Evolutionary conservation across 768 basidiomycete genomes (phyloP).

Genomic region (Mycena pura): DNA sequence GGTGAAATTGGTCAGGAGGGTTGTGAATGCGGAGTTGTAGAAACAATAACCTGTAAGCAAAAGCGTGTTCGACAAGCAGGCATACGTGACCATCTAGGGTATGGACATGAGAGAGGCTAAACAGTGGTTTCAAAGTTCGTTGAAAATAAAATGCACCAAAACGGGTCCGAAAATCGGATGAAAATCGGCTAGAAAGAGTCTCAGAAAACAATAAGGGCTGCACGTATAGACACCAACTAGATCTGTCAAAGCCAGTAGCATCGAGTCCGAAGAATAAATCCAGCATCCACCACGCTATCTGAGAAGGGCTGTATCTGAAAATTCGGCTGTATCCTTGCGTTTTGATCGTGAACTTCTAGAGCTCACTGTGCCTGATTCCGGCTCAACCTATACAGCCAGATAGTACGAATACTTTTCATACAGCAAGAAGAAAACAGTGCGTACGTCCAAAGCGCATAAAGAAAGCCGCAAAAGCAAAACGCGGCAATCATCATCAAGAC

Average conservation of each 20-base stretch:
- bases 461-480: constrained; percentile 91
- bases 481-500: constrained; percentile 84
- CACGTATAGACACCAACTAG: constrained; percentile 58
- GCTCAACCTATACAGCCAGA: constrained; percentile 62
- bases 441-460: constrained; percentile 93
- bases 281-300: constrained; percentile 93
- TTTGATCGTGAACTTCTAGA: background rate
- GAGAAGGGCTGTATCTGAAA: constrained; percentile 25
- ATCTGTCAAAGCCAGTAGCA: constrained; percentile 83
- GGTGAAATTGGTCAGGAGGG: constrained; percentile 13
- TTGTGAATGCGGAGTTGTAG: constrained; percentile 16
- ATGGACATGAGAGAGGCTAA: background rate
- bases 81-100: constrained; percentile 77
- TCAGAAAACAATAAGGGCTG: background rate
- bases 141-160: constrained; percentile 39
- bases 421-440: constrained; percentile 38
- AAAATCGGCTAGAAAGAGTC: constrained; percentile 59
- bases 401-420: constrained; percentile 4
- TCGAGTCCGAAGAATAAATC: constrained; percentile 96
- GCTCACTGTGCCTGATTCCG: constrained; percentile 65
- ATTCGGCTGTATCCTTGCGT: background rate
- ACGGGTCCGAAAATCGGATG: constrained; percentile 90
- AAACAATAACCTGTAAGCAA: constrained; percentile 87
- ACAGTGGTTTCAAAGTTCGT: background rate
- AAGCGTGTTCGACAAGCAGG: constrained; percentile 90